Percentiles rank a stretch among this genome's conserved stretches.
phyloP scores from a whole-genome alignment of 2,329 filamentous ascomycete species.

The Penicillium sp. region DNA sequence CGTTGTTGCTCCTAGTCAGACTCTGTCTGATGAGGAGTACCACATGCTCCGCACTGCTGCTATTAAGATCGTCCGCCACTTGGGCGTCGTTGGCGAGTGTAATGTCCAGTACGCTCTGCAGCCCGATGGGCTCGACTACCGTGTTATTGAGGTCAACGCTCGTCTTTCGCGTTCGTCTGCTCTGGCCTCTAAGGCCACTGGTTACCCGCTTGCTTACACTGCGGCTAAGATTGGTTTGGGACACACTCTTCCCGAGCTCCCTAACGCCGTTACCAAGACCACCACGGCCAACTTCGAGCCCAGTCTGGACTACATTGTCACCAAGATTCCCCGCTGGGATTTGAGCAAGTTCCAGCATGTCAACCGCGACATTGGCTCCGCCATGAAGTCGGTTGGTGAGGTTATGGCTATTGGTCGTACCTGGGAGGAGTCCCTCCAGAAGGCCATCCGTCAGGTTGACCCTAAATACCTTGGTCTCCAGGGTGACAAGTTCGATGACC shows the following conservation, averaged over 20 bases:
- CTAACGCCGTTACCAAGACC: slow-evolving; percentile 97
- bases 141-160: slow-evolving; percentile 98
- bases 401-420: slow-evolving; percentile 99
- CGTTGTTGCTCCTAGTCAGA: slow-evolving; percentile 95
- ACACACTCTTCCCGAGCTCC: slow-evolving; percentile 89
- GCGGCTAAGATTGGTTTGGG: slow-evolving; percentile 97
- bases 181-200: slow-evolving; percentile 94
- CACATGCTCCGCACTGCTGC: slow-evolving; percentile 98
- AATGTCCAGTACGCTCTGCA: slow-evolving; percentile 98
- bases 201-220: slow-evolving; percentile 94
- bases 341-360: slow-evolving; percentile 98
- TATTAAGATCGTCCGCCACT: slow-evolving; percentile 96
- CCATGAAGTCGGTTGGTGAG: slow-evolving; percentile 99
- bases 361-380: slow-evolving; percentile 92
- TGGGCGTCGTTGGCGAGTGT: slow-evolving; percentile 96
- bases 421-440: slow-evolving; percentile 98
- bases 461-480: slow-evolving; percentile 90
- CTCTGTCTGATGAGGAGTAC: slow-evolving; percentile 96
- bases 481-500: slow-evolving; percentile 87
- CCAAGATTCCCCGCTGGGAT: slow-evolving; percentile 98
- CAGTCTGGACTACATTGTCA: slow-evolving; percentile 94
- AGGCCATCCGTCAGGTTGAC: slow-evolving; percentile 96
- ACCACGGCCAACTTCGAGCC: slow-evolving; percentile 99
- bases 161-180: slow-evolving; percentile 97
- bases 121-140: slow-evolving; percentile 94